These are phyloP conservation scores for Diplodia corticola DNA, from an alignment of 2,329 filamentous ascomycete species.

Conservation along the genomic window DNA sequence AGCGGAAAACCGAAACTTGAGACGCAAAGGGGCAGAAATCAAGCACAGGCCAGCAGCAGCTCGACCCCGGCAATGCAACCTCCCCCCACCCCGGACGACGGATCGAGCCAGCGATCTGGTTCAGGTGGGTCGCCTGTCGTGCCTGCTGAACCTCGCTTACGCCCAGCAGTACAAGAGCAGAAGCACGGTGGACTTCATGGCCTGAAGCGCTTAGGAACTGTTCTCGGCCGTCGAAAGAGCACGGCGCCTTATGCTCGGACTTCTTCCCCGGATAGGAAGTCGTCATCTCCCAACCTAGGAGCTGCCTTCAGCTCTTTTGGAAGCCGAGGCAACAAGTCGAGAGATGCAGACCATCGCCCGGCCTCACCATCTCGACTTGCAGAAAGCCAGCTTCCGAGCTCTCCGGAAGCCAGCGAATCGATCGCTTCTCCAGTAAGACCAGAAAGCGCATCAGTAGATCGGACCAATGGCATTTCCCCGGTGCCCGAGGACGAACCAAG, in stretches of 20 bases:
- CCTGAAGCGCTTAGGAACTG: slow-evolving; percentile 45
- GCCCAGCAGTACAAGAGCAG: slow-evolving; percentile 31
- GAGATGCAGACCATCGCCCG: slow-evolving; percentile 55
- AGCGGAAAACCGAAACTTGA: slow-evolving; percentile 39
- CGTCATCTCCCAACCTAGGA: slow-evolving; percentile 55
- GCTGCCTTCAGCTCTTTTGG: slow-evolving; percentile 62
- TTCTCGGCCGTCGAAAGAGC: slow-evolving; percentile 38
- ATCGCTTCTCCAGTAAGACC: slow-evolving; percentile 8
- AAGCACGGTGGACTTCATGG: slow-evolving; percentile 38
- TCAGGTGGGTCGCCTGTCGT: slow-evolving; percentile 38
- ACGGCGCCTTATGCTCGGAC: slow-evolving; percentile 37
- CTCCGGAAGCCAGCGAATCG: slow-evolving; percentile 29
- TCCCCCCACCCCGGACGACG: slow-evolving; percentile 51
- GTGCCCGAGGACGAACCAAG: slow-evolving; percentile 29
- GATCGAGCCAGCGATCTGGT: slow-evolving; percentile 56
- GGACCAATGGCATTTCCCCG: slow-evolving; percentile 35
- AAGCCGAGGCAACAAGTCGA: slow-evolving; percentile 57
- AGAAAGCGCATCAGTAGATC: slow-evolving; percentile 26
- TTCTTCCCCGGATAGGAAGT: slow-evolving; percentile 54
- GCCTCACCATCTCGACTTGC: slow-evolving; percentile 36
- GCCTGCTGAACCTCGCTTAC: slow-evolving; percentile 18
- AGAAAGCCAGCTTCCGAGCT: slow-evolving; percentile 36
- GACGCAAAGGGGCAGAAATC: slow-evolving; percentile 32
- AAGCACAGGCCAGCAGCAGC: slow-evolving; percentile 7
- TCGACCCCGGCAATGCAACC: slow-evolving; percentile 15